These are phyloP conservation scores for Fusarium sp. DNA, from an alignment of 2,329 filamentous ascomycete species.

Conservation along the genomic window DNA sequence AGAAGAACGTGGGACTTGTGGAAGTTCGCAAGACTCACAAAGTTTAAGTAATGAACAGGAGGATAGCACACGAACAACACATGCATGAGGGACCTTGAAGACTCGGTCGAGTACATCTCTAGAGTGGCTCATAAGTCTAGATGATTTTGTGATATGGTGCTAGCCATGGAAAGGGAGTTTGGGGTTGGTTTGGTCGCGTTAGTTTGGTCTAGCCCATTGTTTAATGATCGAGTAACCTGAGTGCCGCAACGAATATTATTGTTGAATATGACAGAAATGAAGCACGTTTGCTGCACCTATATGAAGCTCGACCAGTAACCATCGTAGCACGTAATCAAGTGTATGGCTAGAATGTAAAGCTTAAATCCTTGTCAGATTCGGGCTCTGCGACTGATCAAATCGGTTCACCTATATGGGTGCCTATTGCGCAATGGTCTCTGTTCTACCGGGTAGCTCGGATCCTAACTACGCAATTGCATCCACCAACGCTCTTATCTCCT, in stretches of 20 bases:
- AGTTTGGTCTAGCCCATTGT: constrained; percentile 14
- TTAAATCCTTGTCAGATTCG: background rate
- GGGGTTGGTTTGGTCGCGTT: constrained; percentile 15
- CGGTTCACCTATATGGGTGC: background rate
- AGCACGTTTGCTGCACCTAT: background rate
- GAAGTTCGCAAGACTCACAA: constrained; percentile 76
- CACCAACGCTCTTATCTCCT: background rate
- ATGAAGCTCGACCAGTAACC: background rate
- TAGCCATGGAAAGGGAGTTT: constrained; percentile 31
- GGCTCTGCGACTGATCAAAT: background rate
- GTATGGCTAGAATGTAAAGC: background rate
- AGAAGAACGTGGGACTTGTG: constrained; percentile 80
- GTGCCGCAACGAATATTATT: constrained; percentile 7
- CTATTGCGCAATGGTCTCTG: background rate
- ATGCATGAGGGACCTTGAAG: background rate
- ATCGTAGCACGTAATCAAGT: background rate
- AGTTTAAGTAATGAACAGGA: constrained; percentile 5
- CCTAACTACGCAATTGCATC: background rate
- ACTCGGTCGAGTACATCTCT: constrained; percentile 7
- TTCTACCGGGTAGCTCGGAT: constrained; percentile 19
- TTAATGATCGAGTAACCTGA: constrained; percentile 29
- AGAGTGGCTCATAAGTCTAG: constrained; percentile 14
- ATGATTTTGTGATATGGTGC: constrained; percentile 6
- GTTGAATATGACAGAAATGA: background rate
- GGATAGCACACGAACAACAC: background rate